These are phyloP conservation scores for Periconia sp. DNA, from an alignment of 2,329 filamentous ascomycete genomes.

Conservation along the genomic window DNA sequence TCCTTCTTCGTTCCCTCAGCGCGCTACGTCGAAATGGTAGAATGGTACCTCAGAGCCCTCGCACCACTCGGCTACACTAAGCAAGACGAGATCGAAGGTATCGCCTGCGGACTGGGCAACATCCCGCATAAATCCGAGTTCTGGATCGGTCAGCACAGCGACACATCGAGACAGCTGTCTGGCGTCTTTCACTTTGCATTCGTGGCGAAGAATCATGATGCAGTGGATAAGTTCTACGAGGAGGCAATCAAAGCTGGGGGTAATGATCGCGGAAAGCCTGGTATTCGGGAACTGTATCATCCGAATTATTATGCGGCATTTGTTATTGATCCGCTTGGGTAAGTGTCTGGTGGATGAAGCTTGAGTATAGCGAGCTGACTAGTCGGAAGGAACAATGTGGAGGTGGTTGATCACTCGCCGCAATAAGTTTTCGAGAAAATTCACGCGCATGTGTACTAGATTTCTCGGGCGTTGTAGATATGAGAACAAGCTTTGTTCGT, in stretches of 20 bases:
- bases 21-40: constrained; percentile 17
- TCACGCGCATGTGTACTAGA: no score
- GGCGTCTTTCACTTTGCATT: constrained; percentile 21
- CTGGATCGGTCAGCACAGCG: constrained; percentile 18
- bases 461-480: no score
- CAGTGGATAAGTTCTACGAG: constrained; percentile 23
- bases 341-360: constrained; percentile 7
- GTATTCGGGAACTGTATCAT: constrained; percentile 24
- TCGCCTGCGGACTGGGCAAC: constrained; percentile 17
- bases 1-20: constrained; percentile 20
- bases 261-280: constrained; percentile 26
- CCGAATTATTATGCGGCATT: constrained; percentile 32
- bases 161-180: not conserved
- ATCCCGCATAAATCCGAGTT: constrained; percentile 9
- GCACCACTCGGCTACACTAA: constrained; percentile 28
- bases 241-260: constrained; percentile 26
- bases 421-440: no score
- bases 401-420: no score
- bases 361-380: no score
- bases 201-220: constrained; percentile 15
- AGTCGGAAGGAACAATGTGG: no score
- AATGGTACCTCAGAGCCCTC: constrained; percentile 28
- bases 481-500: no score
- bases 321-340: constrained; percentile 30
- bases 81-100: constrained; percentile 19